Conservation (phyloP, 192 early-diverging fungal species). For the Backusella parvicylindrica region DNA sequence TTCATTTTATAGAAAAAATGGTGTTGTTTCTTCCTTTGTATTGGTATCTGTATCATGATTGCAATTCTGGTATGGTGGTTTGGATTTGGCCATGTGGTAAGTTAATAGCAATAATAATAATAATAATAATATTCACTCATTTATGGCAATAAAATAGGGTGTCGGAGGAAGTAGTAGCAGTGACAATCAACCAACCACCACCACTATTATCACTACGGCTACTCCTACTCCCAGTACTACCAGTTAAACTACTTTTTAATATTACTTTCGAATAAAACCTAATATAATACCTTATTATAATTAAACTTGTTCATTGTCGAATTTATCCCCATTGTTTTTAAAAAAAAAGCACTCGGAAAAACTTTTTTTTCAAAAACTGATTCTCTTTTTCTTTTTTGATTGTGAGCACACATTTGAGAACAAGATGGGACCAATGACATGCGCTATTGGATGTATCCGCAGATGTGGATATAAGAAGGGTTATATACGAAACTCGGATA, state of each 20-base stretch:
- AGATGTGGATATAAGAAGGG: not conserved
- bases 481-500: not conserved
- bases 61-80: slow-evolving; percentile 36
- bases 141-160: not conserved
- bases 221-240: not conserved
- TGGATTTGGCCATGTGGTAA: slow-evolving; percentile 14
- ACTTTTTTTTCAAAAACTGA: not conserved
- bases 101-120: not conserved
- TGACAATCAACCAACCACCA: not conserved
- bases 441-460: not conserved
- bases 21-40: slow-evolving; percentile 28
- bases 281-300: not conserved
- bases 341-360: not conserved
- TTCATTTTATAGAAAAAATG: slow-evolving; percentile 27
- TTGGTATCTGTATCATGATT: slow-evolving; percentile 25
- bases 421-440: not conserved
- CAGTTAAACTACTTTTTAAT: not conserved
- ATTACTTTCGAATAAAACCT: not conserved
- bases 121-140: not conserved
- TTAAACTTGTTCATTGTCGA: not conserved
- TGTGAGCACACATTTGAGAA: not conserved
- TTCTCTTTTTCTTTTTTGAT: not conserved
- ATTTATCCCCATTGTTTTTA: too few relatives aligned
- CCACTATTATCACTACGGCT: not conserved
- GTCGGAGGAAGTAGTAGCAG: not conserved